These are phyloP conservation scores for Noccaea caerulescens DNA, from an alignment of 345 rosid species.

Conservation along the genomic window DNA sequence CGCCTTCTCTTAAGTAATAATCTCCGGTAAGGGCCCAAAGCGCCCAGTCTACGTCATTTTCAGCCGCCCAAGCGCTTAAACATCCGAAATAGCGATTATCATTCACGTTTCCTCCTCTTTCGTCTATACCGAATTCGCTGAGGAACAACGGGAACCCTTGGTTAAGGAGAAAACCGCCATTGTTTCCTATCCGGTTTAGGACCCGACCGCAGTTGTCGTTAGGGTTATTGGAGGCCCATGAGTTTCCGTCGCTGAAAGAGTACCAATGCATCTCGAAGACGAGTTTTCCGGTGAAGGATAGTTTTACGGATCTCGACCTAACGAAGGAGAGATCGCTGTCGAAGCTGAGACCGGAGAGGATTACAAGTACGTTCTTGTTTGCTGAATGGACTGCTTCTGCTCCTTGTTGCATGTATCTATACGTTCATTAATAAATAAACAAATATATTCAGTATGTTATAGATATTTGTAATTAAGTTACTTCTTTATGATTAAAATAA, in stretches of 20 bases:
- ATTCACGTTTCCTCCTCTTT: slow-evolving; percentile 62
- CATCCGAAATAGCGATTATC: slow-evolving; percentile 78
- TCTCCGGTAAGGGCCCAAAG: slow-evolving; percentile 85
- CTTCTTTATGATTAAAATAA: too few species aligned
- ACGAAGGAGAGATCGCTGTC: slow-evolving; percentile 78
- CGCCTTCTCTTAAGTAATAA: slow-evolving; percentile 81
- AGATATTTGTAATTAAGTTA: too few species aligned
- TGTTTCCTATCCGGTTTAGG: slow-evolving; percentile 53
- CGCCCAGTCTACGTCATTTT: slow-evolving; percentile 85
- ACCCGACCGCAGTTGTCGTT: slow-evolving; percentile 79
- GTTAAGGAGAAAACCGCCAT: slow-evolving; percentile 64
- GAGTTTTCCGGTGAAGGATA: slow-evolving; percentile 65
- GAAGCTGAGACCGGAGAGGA: slow-evolving; percentile 80
- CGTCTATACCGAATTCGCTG: slow-evolving; percentile 80
- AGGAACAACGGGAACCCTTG: slow-evolving; percentile 76
- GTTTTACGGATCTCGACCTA: slow-evolving; percentile 46
- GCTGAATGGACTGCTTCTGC: slow-evolving; percentile 90
- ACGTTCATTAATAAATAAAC: not conserved
- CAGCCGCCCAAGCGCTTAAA: slow-evolving; percentile 70
- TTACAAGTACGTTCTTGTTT: slow-evolving; percentile 86
- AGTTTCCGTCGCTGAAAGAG: slow-evolving; percentile 65
- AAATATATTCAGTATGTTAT: not conserved
- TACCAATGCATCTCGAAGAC: slow-evolving; percentile 94
- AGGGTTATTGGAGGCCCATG: slow-evolving; percentile 71
- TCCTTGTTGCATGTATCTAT: slow-evolving; percentile 77